These are phyloP conservation scores for Aleurites moluccanus DNA, from an alignment of 441 rosid species.

Conservation along the genomic window DNA sequence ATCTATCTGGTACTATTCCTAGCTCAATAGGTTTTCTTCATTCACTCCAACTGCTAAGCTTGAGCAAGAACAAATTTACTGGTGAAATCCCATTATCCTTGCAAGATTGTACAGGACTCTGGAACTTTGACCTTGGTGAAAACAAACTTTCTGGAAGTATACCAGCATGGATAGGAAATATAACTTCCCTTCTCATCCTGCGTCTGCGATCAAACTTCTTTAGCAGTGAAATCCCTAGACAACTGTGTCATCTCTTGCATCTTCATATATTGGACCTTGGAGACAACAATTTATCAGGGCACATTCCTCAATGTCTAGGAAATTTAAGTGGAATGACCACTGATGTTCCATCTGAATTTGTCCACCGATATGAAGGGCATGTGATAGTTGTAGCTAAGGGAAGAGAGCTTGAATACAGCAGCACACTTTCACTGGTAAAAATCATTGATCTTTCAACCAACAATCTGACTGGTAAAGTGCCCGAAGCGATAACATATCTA, in stretches of 20 bases:
- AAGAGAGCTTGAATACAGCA: conserved; percentile 16
- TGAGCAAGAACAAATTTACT: conserved; percentile 18
- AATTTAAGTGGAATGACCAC: conserved; percentile 16
- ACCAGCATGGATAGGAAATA: conserved; percentile 25
- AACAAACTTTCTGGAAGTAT: conserved; percentile 19
- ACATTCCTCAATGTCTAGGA: conserved; percentile 15
- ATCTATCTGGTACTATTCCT: conserved; percentile 21
- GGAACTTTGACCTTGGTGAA: conserved; percentile 22
- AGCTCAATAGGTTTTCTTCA: conserved; percentile 13
- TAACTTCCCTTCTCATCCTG: conserved; percentile 4
- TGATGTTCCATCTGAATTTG: conserved; percentile 7
- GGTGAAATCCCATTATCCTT: conserved; percentile 19
- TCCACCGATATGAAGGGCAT: conserved; percentile 4
- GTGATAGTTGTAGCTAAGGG: not conserved
- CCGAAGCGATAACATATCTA: conserved; percentile 18
- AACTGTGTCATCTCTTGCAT: conserved; percentile 11
- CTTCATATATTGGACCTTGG: conserved; percentile 20
- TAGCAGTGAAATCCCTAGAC: conserved; percentile 12
- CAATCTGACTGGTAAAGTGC: conserved; percentile 14
- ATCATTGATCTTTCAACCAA: conserved; percentile 31
- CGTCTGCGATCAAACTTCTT: conserved; percentile 17
- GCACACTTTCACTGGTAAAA: conserved; percentile 18
- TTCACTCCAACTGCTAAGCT: conserved; percentile 9
- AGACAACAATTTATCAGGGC: conserved; percentile 9
- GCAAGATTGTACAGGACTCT: conserved; percentile 15